Evolutionary conservation across 139 green algal genomes (phyloP), one percentile per base, ranked within the genome.

Genomic region (Pleodorina starrii): DNA sequence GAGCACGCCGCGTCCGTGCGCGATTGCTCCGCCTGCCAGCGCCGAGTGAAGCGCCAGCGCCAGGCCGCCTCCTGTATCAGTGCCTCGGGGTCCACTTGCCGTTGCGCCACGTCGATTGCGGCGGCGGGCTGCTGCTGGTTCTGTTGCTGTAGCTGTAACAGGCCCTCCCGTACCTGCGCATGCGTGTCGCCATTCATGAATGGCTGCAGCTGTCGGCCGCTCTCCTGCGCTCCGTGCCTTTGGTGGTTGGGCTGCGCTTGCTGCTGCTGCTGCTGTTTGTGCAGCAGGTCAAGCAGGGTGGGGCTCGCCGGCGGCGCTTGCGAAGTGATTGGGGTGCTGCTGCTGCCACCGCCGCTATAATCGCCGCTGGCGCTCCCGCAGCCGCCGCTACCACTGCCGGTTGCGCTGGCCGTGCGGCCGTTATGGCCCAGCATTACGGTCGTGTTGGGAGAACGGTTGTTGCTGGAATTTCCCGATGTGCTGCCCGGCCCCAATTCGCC

Each of bases 1-100:
- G 68, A 88, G 43, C 44, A 44, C 19, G 68, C 54, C 0, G 82
- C 5, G 19, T 29, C 81, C 32, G 79, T 69, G 27, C 91, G 91
- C 35, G 79, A 40, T 85, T 95, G 93, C 91, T 94, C 93, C 29
- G 90, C 89, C 38, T 94, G 85, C 91, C 93, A 95, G 19, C 91
- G 86, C 38, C 89, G 85, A 17, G 91, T 83, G 79, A 95, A 94
- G 35, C 91, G 90, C 93, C 93, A 95, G 17, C 90, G 86, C 93
- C 93, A 95, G 0, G 93, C 93, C 0, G 90, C 91, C 19, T 89
- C 81, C 43, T 63, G 81, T 1, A 90, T 66, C 35, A 88, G 85
- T 17, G 87, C 84, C n/a, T 93, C 92, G 0, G 90, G 73, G 10
- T 90, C 48, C 51, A 36, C n/a, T 11, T 48, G 76, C 3, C 7